Conservation (phyloP, 129 eudicot genomes). For the Escallonia herrerae region DNA sequence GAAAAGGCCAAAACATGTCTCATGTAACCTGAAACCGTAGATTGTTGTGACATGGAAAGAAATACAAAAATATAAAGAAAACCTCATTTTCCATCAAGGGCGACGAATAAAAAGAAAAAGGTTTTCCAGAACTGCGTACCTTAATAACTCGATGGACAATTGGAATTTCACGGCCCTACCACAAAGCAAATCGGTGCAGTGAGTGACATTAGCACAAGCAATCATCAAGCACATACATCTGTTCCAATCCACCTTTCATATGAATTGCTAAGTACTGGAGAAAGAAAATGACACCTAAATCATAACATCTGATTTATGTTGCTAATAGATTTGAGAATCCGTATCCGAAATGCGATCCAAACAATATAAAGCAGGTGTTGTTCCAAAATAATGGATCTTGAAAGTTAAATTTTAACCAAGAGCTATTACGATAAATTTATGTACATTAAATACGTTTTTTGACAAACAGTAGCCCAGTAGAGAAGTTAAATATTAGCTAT, state of each 20-base stretch:
- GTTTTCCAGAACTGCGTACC: conserved; percentile 29
- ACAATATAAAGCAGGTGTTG: no score
- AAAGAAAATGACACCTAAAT: no score
- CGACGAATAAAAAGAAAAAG: neutral
- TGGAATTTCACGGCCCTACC: conserved; percentile 85
- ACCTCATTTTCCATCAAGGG: neutral
- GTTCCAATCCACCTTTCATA: neutral
- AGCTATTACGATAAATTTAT: no score
- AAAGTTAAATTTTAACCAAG: no score
- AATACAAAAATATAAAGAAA: no score
- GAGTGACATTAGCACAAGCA: conserved; percentile 8
- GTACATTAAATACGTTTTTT: no score
- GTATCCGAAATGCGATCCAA: no score
- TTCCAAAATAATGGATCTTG: no score
- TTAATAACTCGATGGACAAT: conserved; percentile 87
- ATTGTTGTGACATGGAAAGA: neutral
- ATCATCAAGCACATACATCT: neutral
- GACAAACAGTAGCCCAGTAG: neutral
- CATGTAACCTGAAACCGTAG: neutral
- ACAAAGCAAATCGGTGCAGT: neutral
- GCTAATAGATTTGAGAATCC: no score
- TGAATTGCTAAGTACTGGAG: no score
- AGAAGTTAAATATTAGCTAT: neutral
- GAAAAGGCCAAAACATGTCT: neutral
- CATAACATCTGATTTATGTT: no score